Percentiles rank a stretch among this genome's conserved stretches.
Evolutionary conservation across 192 early-diverging fungal genomes (phyloP).

Genomic region (Coemansia sp.): DNA sequence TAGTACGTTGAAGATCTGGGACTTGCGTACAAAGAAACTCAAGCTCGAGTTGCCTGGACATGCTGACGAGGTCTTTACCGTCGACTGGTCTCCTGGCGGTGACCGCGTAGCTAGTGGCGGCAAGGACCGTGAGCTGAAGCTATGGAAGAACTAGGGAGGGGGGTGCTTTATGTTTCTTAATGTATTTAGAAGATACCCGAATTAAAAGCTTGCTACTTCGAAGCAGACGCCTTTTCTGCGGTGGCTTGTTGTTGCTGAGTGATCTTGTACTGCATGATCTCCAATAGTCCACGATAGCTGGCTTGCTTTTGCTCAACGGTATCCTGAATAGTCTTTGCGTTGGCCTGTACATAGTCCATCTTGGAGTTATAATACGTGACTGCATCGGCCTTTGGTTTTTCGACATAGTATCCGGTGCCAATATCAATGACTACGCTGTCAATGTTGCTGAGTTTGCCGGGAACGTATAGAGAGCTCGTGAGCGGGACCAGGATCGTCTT

Average conservation of each 20-base stretch:
- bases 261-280: constrained; percentile 54
- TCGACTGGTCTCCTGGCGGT: constrained; percentile 94
- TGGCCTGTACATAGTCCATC: constrained; percentile 78
- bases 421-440: constrained; percentile 92
- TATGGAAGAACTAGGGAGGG: constrained; percentile 65
- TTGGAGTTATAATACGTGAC: constrained; percentile 81
- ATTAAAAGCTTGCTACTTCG: not conserved
- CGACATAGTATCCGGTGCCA: constrained; percentile 94
- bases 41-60: constrained; percentile 96
- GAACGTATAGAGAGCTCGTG: constrained; percentile 80
- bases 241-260: constrained; percentile 39
- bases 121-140: constrained; percentile 88
- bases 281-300: constrained; percentile 58
- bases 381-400: constrained; percentile 86
- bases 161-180: not conserved
- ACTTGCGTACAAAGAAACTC: constrained; percentile 85
- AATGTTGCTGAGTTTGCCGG: constrained; percentile 78
- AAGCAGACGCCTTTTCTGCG: constrained; percentile 2
- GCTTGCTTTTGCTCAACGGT: constrained; percentile 78
- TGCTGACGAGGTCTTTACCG: constrained; percentile 91
- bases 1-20: constrained; percentile 93
- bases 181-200: not conserved
- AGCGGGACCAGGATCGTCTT: constrained; percentile 52
- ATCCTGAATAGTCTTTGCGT: constrained; percentile 79
- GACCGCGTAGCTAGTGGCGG: constrained; percentile 91